Base-by-base conservation (phyloP, 352 stramenopile species). In the Globisporangium paroecandrum region DNA sequence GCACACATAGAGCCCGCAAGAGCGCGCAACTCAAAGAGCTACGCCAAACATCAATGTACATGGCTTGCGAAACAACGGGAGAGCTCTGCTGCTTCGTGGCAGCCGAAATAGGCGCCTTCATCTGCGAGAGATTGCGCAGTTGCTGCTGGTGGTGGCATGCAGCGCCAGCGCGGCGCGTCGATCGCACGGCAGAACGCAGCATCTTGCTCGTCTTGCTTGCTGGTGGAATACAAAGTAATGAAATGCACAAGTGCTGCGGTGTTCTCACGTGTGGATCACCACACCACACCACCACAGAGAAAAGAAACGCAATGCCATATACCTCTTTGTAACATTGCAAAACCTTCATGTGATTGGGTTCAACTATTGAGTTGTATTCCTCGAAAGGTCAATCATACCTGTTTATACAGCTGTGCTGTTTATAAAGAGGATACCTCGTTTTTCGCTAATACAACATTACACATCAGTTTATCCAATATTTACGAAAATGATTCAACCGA, bases 151-250 rank as follows among this genome's bases (percentile, higher is more conserved):
- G 22, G 8, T 61, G 24, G 32, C 34, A 54, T 12, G n/a, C 51
- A 18, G 47, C 15, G 47, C 36, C n/a, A 29, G 41, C 29, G 51
- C 60, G 65, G 58, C 27, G 65, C 12, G 59, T 34, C 18, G 65
- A 65, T 10, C 65, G 65, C 65, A 57, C 36, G 22, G 38, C 65
- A 22, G 65, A 54, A 51, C 58, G 58, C 36, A 70, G 9, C 65
- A 70, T 70, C 20, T 36, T 66, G 24, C 15, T 55, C 25, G 38
- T 36, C 25, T 54, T 56, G 38, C 18, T 55, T 55, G 58, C n/a
- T 32, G 29, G 29, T 32, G 29, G 29, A 32, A 32, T 32, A 32
- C 29, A 32, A 32, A 32, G 29, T 7, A 32, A 32, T 32, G 29
- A 56, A 51, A 22, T 51, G 43, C 43, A 13, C 12, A 6, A 18